Conservation (phyloP, 164 flowering plant species). For the Taxillus chinensis region DNA sequence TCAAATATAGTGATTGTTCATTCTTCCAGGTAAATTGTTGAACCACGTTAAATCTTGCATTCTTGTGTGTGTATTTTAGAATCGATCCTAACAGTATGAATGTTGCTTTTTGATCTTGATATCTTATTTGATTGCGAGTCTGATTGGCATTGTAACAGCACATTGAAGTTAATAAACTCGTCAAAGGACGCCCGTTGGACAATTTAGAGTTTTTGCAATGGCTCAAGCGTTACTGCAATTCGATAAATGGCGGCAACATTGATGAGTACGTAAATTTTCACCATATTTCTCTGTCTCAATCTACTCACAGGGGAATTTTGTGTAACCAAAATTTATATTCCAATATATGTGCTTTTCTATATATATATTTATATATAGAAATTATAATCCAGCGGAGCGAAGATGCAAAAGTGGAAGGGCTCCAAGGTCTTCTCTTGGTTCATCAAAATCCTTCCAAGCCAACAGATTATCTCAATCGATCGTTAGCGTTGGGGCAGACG, state of each 20-base stretch:
- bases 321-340: not conserved
- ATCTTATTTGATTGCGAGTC: too few species aligned
- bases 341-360: not conserved
- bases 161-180: constrained; percentile 80
- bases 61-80: too few species aligned
- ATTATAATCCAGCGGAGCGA: constrained; percentile 81
- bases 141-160: constrained; percentile 33
- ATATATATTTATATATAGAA: constrained; percentile 30
- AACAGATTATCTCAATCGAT: constrained; percentile 31
- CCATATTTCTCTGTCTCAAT: not conserved
- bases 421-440: constrained; percentile 27
- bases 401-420: constrained; percentile 68
- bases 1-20: too few species aligned
- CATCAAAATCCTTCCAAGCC: constrained; percentile 55
- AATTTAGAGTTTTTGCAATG: constrained; percentile 94
- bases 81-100: too few species aligned
- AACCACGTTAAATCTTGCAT: too few species aligned
- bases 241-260: constrained; percentile 81
- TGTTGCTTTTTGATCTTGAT: too few species aligned
- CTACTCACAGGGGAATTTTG: not conserved
- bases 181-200: constrained; percentile 86
- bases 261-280: constrained; percentile 48
- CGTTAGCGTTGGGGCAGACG: constrained; percentile 20
- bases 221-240: constrained; percentile 91
- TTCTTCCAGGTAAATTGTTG: too few species aligned